Conservation (phyloP, 371 early-diverging fungal genomes). For the Apophysomyces sp. region DNA sequence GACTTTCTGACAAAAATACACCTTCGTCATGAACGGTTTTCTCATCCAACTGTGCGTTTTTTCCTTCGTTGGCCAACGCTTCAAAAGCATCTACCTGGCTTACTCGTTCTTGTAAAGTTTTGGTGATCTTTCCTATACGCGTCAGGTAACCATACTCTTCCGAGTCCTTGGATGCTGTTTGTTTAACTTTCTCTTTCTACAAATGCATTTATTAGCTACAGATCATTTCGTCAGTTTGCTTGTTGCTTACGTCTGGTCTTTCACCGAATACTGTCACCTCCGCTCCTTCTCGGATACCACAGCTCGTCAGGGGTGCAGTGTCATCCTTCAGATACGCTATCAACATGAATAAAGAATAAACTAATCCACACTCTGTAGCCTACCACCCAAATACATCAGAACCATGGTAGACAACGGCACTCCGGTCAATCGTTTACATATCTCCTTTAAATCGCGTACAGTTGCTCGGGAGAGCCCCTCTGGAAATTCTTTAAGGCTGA, state of each 20-base stretch:
- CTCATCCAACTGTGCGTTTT: not conserved
- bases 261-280: not conserved
- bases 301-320: constrained; percentile 5
- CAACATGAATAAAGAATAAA: not conserved
- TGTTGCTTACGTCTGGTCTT: constrained; percentile 2
- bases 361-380: not conserved
- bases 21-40: not conserved
- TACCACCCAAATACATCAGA: constrained; percentile 6
- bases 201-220: not conserved
- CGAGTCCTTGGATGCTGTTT: constrained; percentile 4
- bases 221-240: not conserved
- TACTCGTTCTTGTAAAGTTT: not conserved
- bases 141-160: constrained; percentile 1
- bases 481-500: constrained; percentile 4
- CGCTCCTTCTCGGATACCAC: constrained; percentile 2
- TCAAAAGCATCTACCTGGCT: not conserved
- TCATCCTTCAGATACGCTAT: constrained; percentile 12
- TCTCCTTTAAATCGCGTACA: not conserved
- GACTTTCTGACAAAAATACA: not conserved
- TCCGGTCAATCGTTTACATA: constrained; percentile 1
- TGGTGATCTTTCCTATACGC: constrained; percentile 1
- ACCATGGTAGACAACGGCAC: constrained; percentile 7
- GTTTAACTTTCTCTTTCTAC: not conserved
- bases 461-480: constrained; percentile 2
- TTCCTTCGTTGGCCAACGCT: not conserved